These are phyloP conservation scores for Camellia lanceoleosa DNA, from an alignment of 148 eudicot genomes.

Conservation along the genomic window DNA sequence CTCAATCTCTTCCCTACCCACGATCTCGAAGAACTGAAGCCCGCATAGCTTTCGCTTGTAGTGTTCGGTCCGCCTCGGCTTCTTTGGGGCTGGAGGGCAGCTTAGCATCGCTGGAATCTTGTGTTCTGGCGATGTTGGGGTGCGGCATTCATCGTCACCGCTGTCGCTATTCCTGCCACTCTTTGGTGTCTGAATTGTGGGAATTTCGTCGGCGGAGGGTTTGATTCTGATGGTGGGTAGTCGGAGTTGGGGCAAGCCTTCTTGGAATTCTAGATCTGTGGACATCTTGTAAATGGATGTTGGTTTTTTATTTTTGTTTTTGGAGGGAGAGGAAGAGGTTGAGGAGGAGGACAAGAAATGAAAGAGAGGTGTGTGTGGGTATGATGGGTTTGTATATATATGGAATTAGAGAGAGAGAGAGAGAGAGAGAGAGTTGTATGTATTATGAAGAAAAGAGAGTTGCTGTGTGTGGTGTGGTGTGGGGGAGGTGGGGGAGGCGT, in stretches of 20 bases:
- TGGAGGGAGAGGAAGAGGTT: too few species aligned
- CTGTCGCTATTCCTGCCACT: too few species aligned
- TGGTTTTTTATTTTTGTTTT: background rate
- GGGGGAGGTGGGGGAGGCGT: too few species aligned
- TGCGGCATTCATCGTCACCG: conserved; percentile 18
- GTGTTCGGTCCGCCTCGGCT: conserved; percentile 1
- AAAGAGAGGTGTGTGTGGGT: too few species aligned
- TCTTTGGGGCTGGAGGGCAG: conserved; percentile 44
- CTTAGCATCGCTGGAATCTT: conserved; percentile 23
- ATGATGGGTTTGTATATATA: too few species aligned
- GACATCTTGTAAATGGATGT: background rate
- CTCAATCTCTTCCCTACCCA: conserved; percentile 31
- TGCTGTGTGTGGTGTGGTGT: too few species aligned
- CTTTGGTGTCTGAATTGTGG: conserved; percentile 3
- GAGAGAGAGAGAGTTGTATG: too few species aligned
- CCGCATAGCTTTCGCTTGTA: conserved; percentile 31
- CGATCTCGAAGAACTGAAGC: conserved; percentile 30
- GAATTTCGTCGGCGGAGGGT: too few species aligned
- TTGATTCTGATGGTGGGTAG: background rate
- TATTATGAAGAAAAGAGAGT: too few species aligned
- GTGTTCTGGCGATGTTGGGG: conserved; percentile 28
- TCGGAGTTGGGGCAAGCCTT: conserved; percentile 6
- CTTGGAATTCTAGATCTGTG: conserved; percentile 14
- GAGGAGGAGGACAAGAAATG: too few species aligned
- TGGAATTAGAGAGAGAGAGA: too few species aligned